Evolutionary conservation across 495 filamentous ascomycete species (phyloP).

Genomic region (Hypoxylon cercidicola): DNA sequence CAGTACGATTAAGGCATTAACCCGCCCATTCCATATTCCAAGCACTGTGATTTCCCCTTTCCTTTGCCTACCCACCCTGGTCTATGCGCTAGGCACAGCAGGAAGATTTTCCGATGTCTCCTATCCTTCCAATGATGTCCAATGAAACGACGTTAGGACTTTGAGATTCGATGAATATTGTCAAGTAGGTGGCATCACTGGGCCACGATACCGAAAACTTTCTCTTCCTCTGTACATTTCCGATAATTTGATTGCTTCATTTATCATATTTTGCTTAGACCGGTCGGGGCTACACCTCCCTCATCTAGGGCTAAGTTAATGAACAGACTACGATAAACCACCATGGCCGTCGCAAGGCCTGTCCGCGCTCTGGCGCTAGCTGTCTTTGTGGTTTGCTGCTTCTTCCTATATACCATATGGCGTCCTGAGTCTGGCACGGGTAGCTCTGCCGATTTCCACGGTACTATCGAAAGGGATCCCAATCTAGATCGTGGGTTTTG

Average conservation of each 20-base stretch:
- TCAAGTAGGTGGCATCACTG: conserved; percentile 17
- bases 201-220: conserved; percentile 4
- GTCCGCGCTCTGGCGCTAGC: conserved; percentile 80
- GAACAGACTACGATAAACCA: conserved; percentile 41
- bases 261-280: not conserved
- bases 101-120: conserved; percentile 24
- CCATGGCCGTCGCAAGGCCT: conserved; percentile 84
- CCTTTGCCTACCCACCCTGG: conserved; percentile 7
- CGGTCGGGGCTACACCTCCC: not conserved
- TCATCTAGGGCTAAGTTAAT: conserved; percentile 38
- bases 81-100: not conserved
- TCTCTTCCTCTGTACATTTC: conserved; percentile 37
- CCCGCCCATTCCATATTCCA: not conserved
- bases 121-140: conserved; percentile 21
- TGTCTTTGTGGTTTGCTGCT: conserved; percentile 75
- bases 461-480: conserved; percentile 75
- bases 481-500: conserved; percentile 77
- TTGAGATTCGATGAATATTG: conserved; percentile 8
- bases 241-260: conserved; percentile 8
- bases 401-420: conserved; percentile 78
- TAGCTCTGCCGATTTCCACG: conserved; percentile 49
- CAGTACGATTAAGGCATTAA: not conserved
- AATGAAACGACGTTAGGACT: conserved; percentile 9
- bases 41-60: conserved; percentile 27
- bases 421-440: conserved; percentile 54